These are phyloP conservation scores for Fusarium sp. DNA, from an alignment of 2,329 filamentous ascomycete genomes.

Conservation along the genomic window DNA sequence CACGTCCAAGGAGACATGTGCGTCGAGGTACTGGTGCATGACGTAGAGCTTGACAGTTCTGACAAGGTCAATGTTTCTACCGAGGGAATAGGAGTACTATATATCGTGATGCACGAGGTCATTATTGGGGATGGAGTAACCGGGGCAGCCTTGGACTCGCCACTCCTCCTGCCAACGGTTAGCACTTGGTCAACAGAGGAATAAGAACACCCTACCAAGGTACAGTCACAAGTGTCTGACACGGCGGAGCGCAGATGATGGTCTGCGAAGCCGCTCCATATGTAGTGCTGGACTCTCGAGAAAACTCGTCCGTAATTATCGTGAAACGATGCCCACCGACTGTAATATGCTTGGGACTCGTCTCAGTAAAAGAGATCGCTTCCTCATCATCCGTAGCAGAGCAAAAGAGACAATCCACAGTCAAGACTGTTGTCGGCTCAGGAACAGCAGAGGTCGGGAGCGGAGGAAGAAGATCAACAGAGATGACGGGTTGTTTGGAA, in stretches of 20 bases:
- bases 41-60: conserved; percentile 6
- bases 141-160: conserved; percentile 16
- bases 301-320: not conserved
- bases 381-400: conserved; percentile 15
- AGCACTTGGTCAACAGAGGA: not conserved
- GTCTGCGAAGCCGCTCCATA: conserved; percentile 23
- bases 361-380: not conserved
- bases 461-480: conserved; percentile 20
- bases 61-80: not conserved
- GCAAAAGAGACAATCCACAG: conserved; percentile 36
- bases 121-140: conserved; percentile 19
- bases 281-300: not conserved
- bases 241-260: conserved; percentile 38
- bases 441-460: conserved; percentile 9
- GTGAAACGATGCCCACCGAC: not conserved
- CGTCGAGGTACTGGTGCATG: conserved; percentile 7
- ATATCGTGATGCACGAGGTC: conserved; percentile 40
- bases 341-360: not conserved
- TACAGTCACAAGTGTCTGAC: conserved; percentile 39
- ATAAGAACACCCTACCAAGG: conserved; percentile 23
- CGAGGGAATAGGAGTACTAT: conserved; percentile 16
- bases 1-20: conserved; percentile 17
- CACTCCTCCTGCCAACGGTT: conserved; percentile 21
- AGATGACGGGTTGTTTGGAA: conserved; percentile 19
- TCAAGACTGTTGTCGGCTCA: conserved; percentile 20